Conservation (phyloP, 1,284 basidiomycete genomes). For the Gymnopus androsaceus region DNA sequence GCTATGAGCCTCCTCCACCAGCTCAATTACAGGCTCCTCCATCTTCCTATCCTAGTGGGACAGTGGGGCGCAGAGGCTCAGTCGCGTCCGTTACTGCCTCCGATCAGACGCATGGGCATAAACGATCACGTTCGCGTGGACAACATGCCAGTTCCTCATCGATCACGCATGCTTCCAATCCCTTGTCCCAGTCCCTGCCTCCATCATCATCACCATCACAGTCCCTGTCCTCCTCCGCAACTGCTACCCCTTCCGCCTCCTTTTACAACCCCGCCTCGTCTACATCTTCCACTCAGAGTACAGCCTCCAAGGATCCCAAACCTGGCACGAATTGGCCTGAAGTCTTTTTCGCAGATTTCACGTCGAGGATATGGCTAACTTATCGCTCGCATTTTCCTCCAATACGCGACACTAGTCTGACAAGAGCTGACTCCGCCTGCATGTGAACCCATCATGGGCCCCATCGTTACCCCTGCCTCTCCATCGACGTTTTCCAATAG, state of each 20-base stretch:
- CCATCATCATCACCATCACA: constrained; percentile 14
- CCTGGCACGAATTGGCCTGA: constrained; percentile 69
- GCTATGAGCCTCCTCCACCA: constrained; percentile 63
- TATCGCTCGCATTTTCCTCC: constrained; percentile 89
- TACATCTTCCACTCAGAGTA: constrained; percentile 29
- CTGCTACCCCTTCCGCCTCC: constrained; percentile 21
- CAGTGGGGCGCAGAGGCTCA: constrained; percentile 38
- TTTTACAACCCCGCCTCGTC: constrained; percentile 11
- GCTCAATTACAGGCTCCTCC: constrained; percentile 27
- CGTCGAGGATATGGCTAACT: constrained; percentile 86
- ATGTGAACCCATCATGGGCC: constrained; percentile 12
- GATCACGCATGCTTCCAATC: background rate
- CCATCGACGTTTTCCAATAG: constrained; percentile 3
- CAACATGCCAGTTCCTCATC: constrained; percentile 8
- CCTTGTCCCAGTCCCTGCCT: constrained; percentile 15
- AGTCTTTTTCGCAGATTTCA: constrained; percentile 88
- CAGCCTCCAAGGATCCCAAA: constrained; percentile 35
- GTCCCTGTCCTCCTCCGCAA: constrained; percentile 47
- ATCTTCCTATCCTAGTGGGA: constrained; percentile 22
- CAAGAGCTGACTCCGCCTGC: constrained; percentile 47
- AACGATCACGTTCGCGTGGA: constrained; percentile 33
- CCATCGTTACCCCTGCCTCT: constrained; percentile 4
- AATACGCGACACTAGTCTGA: constrained; percentile 70
- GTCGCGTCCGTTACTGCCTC: constrained; percentile 27
- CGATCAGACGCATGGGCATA: constrained; percentile 15